Base-by-base conservation (phyloP, 345 rosid genomes). In the Eucalyptus erythrocorys region DNA sequence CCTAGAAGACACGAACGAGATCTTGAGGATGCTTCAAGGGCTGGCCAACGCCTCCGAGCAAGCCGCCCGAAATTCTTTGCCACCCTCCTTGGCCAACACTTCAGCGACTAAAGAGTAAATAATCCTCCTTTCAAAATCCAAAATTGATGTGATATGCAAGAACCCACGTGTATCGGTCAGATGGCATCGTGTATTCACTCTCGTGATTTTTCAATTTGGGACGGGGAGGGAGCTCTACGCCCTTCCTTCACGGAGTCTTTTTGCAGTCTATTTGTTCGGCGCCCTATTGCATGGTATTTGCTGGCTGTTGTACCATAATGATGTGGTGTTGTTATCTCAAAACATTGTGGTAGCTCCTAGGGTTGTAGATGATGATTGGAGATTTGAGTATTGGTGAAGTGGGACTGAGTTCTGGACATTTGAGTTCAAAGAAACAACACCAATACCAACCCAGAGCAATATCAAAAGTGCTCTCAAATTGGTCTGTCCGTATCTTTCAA, bases 1-100 rank as follows among this genome's bases (percentile, higher is more conserved):
- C 89, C 91, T 96, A 88, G 99, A 96, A 88, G 99, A 96, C 90
- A 94, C 97, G 2, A 88, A 92, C 2, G 99, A 96, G 92, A 96
- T 97, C 34, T 86, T 94, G 90, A 94, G 95, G 92, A 94, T 96
- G 97, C 91, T 97, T 88, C 96, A 94, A 30, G 96, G 92, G 66
- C 92, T 97, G 53, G 94, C 95, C 57, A 68, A 91, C 43, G 93
- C 95, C 81, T 92, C 95, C 0, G 94, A 93, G 86, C 93, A 87
- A 51, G 89, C 92, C 48, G 87, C 89, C 16, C 80, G 85, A 86
- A 86, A 61, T 53, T 79, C 24, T 88, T 89, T 68, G 86, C 80
- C 87, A 37, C 48, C 40, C 42, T 87, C 85, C 87, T 45, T 37
- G 48, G 86, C 27, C 61, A 49, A 85, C 47, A 42, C 68, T 84